phyloP scores from a whole-genome alignment of 306 rosid species.

The Medicago lupulina region DNA sequence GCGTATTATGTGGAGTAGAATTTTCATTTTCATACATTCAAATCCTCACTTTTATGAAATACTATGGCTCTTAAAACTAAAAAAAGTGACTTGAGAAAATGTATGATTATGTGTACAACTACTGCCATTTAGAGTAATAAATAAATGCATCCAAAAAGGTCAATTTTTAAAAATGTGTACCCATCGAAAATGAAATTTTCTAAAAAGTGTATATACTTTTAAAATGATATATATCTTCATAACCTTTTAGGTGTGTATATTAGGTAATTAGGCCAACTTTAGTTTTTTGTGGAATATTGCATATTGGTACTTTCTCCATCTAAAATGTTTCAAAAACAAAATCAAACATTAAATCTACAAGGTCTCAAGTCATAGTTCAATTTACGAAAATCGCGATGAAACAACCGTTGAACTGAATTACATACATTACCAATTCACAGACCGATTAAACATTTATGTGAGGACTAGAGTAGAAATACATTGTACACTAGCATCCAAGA shows the following conservation, averaged over 20 bases:
- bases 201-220: neutral
- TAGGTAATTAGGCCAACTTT: neutral
- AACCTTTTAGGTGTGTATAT: neutral
- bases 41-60: neutral
- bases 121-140: neutral
- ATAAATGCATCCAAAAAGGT: neutral
- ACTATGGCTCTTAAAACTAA: neutral
- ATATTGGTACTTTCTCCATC: neutral
- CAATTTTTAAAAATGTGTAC: neutral
- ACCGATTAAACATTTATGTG: neutral
- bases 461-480: neutral
- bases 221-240: neutral
- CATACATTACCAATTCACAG: no score
- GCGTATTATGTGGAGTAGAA: neutral
- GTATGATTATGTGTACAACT: neutral
- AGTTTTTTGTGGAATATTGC: neutral
- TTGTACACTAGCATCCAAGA: neutral
- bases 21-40: neutral
- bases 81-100: neutral
- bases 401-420: neutral
- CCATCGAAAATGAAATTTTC: neutral
- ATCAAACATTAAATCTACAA: neutral
- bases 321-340: neutral
- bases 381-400: neutral
- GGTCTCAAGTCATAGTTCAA: neutral